Evolutionary conservation across 495 filamentous ascomycete species (phyloP).

Genomic region (Elasticomyces elasticus): DNA sequence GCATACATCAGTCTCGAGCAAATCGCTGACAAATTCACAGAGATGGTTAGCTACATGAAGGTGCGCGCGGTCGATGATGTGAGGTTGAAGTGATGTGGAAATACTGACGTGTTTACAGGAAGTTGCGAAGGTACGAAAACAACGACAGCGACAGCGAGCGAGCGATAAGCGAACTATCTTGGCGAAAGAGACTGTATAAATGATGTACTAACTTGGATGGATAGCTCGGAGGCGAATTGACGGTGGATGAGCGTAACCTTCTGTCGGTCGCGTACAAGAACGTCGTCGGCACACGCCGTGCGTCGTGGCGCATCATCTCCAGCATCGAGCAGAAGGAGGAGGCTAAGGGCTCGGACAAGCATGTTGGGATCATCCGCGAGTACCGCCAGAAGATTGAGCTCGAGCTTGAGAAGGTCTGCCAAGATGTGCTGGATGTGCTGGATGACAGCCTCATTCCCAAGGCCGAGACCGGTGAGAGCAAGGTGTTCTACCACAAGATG

Average conservation of each 20-base stretch:
- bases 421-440: conserved; percentile 94
- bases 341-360: conserved; percentile 96
- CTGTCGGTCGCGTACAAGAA: conserved; percentile 99
- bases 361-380: conserved; percentile 88
- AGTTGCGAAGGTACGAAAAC: conserved; percentile 78
- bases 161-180: conserved; percentile 12
- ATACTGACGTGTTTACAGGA: conserved; percentile 45
- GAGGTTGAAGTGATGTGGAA: conserved; percentile 10
- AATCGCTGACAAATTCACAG: conserved; percentile 41
- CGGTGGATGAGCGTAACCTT: conserved; percentile 97
- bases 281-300: conserved; percentile 96
- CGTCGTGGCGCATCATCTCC: conserved; percentile 98
- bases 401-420: conserved; percentile 96
- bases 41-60: conserved; percentile 99
- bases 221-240: conserved; percentile 85
- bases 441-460: conserved; percentile 94
- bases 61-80: conserved; percentile 36
- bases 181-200: background rate
- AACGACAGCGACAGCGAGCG: background rate
- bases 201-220: background rate
- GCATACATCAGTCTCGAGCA: too few relatives aligned
- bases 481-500: conserved; percentile 99
- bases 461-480: conserved; percentile 95
- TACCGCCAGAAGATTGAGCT: conserved; percentile 99
- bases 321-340: conserved; percentile 99